Evolutionary conservation across 129 eudicot species (phyloP).

Genomic region (Ambrosia trifida): DNA sequence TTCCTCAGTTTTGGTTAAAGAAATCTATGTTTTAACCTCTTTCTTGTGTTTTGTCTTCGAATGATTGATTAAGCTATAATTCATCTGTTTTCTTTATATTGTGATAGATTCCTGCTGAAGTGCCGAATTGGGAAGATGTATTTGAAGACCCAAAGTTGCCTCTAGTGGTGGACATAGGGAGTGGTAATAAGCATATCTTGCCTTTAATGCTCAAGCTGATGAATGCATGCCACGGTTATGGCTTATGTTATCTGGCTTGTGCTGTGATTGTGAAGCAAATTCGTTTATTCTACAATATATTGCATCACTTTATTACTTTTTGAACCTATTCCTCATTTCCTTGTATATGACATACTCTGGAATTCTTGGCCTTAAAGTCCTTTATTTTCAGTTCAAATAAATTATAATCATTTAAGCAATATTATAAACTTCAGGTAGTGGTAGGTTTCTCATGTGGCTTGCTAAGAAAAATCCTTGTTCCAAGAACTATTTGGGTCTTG

Average conservation of each 20-base stretch:
- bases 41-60: not conserved
- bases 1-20: not conserved
- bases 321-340: not conserved
- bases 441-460: slow-evolving; percentile 97
- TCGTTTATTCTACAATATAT: not conserved
- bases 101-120: slow-evolving; percentile 68
- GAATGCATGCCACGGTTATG: not conserved
- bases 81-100: slow-evolving; percentile 13
- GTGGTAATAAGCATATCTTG: slow-evolving; percentile 51
- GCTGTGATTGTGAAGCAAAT: slow-evolving; percentile 1
- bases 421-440: slow-evolving; percentile 70
- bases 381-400: no score
- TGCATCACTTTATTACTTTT: not conserved
- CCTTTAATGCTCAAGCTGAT: slow-evolving; percentile 1
- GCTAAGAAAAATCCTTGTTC: slow-evolving; percentile 70
- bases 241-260: slow-evolving; percentile 5
- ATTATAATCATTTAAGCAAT: slow-evolving; percentile 8
- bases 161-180: slow-evolving; percentile 89
- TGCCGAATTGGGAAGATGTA: slow-evolving; percentile 79
- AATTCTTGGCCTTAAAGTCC: not conserved
- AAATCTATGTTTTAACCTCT: slow-evolving; percentile 3
- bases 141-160: slow-evolving; percentile 77
- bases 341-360: slow-evolving; percentile 7
- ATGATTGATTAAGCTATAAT: not conserved
- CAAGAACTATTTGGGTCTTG: slow-evolving; percentile 86